These are phyloP conservation scores for Kalanchoe fedtschenkoi DNA, from an alignment of 164 flowering plant genomes.

Conservation along the genomic window DNA sequence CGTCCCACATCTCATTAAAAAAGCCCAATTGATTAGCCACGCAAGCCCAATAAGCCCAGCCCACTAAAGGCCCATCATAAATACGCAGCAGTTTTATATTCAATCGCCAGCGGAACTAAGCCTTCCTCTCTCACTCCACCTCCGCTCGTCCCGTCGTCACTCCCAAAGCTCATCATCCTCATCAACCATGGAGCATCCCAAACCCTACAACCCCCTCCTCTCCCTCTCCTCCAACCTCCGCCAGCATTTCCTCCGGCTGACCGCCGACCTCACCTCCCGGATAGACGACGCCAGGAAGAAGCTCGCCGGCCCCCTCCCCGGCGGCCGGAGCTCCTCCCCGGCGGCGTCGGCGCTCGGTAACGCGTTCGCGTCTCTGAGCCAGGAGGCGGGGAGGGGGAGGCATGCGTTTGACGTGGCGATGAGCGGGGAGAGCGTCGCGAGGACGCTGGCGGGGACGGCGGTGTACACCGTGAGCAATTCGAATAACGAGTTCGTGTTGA, in stretches of 20 bases:
- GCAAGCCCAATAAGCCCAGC: too few species aligned
- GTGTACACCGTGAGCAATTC: slow-evolving; percentile 85
- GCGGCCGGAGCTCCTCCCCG: slow-evolving; percentile 3
- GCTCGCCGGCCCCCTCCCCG: slow-evolving; percentile 1
- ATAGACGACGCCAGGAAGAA: slow-evolving; percentile 30
- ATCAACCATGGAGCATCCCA: background rate
- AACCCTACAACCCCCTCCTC: slow-evolving; percentile 33
- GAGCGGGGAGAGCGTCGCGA: slow-evolving; percentile 53
- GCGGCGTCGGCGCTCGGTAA: slow-evolving; percentile 4
- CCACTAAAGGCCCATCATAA: too few species aligned
- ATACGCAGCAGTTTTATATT: too few species aligned
- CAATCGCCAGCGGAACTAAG: too few species aligned
- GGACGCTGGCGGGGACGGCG: slow-evolving; percentile 64
- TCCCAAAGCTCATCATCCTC: background rate
- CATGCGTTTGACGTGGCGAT: slow-evolving; percentile 29
- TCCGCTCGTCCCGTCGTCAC: too few species aligned
- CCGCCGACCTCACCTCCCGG: slow-evolving; percentile 38
- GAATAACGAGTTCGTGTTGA: slow-evolving; percentile 80
- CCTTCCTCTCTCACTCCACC: too few species aligned
- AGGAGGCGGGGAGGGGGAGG: slow-evolving; percentile 19
- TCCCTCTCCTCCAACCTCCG: slow-evolving; percentile 55
- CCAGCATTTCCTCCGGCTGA: slow-evolving; percentile 39
- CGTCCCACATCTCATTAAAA: too few species aligned
- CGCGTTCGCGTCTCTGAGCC: slow-evolving; percentile 43
- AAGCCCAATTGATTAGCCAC: too few species aligned